Evolutionary conservation across 73 alveolate species (phyloP).

Genomic region (Uronychia setigera): DNA sequence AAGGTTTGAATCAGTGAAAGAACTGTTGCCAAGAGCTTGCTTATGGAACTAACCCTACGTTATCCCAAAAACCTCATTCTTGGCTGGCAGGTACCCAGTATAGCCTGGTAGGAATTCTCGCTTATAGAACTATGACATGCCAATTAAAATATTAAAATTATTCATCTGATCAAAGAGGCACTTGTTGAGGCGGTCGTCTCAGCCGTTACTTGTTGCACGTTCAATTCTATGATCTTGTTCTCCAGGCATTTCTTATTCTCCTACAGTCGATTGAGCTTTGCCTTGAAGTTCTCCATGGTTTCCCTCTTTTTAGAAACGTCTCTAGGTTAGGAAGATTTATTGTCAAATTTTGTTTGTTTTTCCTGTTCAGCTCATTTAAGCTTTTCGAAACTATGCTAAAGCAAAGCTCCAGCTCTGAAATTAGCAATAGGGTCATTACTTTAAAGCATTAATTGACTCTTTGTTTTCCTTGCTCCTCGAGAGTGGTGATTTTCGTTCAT

Average conservation of each 20-base stretch:
- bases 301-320: too few species aligned
- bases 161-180: neutral
- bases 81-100: neutral
- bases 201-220: too few species aligned
- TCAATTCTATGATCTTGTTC: neutral
- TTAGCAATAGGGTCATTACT: too few species aligned
- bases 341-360: neutral
- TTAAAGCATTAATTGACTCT: too few species aligned
- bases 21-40: neutral
- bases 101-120: neutral
- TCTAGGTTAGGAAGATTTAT: neutral
- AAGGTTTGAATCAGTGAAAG: neutral
- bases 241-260: neutral
- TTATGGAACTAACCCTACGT: neutral
- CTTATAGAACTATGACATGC: neutral
- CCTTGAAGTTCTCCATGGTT: neutral
- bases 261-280: neutral
- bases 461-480: neutral
- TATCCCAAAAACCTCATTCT: neutral
- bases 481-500: neutral
- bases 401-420: too few species aligned
- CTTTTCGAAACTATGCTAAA: too few species aligned
- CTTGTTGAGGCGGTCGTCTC: too few species aligned
- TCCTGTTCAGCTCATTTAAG: neutral
- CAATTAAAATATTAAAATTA: too few species aligned